Base-by-base conservation (phyloP, 2,329 filamentous ascomycete species). In the Neonectria magnoliae region DNA sequence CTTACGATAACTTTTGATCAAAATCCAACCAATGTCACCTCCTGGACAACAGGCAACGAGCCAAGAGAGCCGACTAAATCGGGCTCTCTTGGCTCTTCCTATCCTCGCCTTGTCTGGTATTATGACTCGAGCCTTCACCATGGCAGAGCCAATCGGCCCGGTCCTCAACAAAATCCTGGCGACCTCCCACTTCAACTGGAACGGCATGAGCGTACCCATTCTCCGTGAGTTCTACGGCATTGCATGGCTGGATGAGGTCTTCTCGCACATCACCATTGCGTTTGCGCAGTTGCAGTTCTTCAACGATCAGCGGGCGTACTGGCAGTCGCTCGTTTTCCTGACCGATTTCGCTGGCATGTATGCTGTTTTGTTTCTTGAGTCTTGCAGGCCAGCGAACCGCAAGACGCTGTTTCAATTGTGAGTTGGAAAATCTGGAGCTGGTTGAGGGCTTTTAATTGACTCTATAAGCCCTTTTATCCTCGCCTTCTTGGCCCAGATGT, bases 301-400 rank as follows among this genome's bases (percentile, higher is more conserved):
- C n/a, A 56, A 63, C 1, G 66, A 73, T 8, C 54, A 59, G 0
- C 25, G 36, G 10, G 66, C 69, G 0, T 77, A 76, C 18, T 76
- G 74, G 71, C 74, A 77, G 16, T 66, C 68, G 3, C 36, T 76
- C 6, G 62, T 75, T 11, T 76, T 77, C 16, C 48, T 77, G 7
- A 69, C 69, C 0, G 76, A 77, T 3, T 74, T 67, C 54, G 71
- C 65, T 27, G 68, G 71, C 8, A 54, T 77, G 58, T 76, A 73
- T 48, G 69, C 71, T 29, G 67, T 77, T 14, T 20, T 75, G 4
- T 33, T 74, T 53, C 42, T 75, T 0, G 76, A 77, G 60, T 67
- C 67, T 5, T 68, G 66, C 25, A 61, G 75, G 3, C 58, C 31
- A 0, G 62, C 55, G 0, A 71, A 76, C 18, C 56, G 18, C 0